Conservation (phyloP, 257 asterid genomes). For the Plantago major region DNA sequence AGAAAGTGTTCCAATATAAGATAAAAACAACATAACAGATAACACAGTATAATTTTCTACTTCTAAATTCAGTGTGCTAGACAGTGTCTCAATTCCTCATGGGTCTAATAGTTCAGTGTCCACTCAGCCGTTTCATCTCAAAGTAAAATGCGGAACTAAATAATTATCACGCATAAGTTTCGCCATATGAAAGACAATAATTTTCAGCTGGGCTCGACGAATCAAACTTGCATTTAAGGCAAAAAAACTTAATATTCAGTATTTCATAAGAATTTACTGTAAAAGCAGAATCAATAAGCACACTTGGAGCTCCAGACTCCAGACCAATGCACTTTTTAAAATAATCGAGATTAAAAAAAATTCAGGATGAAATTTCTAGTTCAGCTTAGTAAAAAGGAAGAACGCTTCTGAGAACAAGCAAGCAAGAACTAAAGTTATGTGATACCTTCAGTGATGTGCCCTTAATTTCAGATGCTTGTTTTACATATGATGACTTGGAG, state of each 20-base stretch:
- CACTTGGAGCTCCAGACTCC: too few species aligned
- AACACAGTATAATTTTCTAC: background rate
- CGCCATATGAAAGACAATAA: too few species aligned
- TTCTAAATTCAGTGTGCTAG: background rate
- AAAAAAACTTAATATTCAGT: too few species aligned
- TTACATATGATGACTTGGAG: conserved; percentile 83
- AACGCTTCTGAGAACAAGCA: background rate
- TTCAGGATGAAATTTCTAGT: background rate
- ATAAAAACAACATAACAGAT: conserved; percentile 7
- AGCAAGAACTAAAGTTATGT: background rate
- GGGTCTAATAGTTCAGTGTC: too few species aligned
- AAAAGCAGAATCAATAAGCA: too few species aligned
- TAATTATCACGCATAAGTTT: too few species aligned
- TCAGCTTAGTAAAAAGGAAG: background rate
- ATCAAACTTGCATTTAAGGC: too few species aligned
- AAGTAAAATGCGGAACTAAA: too few species aligned
- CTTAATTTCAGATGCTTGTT: conserved; percentile 87
- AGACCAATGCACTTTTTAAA: background rate
- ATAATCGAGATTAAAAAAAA: background rate
- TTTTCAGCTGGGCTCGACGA: too few species aligned
- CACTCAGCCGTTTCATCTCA: too few species aligned
- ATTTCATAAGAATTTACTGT: too few species aligned
- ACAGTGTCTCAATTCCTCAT: background rate
- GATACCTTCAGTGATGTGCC: conserved; percentile 77
- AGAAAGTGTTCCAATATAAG: conserved; percentile 5